Conservation (phyloP, 2,329 filamentous ascomycete genomes). For the Pezizomycotina sp. region DNA sequence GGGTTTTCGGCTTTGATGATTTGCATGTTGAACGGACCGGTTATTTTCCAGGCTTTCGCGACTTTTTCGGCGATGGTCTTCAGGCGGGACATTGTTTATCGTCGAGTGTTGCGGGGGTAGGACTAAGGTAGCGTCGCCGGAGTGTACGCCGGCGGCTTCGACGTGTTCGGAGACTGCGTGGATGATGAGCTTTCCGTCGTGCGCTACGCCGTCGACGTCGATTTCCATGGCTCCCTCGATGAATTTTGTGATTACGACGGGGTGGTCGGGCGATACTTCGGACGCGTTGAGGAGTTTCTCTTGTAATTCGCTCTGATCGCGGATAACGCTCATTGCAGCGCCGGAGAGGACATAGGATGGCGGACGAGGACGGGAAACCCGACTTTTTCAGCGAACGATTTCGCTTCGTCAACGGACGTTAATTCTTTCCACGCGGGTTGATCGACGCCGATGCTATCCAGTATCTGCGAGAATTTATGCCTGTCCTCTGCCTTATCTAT, state of each 20-base stretch:
- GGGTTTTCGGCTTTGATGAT: conserved; percentile 84
- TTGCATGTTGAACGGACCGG: conserved; percentile 99
- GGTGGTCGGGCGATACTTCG: conserved; percentile 85
- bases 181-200: conserved; percentile 67
- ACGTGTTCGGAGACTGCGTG: conserved; percentile 93
- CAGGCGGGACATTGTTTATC: conserved; percentile 62
- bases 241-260: conserved; percentile 95
- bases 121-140: conserved; percentile 86
- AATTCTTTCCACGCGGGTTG: conserved; percentile 98
- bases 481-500: conserved; percentile 97
- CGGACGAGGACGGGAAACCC: conserved; percentile 90
- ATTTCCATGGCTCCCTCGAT: conserved; percentile 95
- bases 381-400: conserved; percentile 67
- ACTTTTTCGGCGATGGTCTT: conserved; percentile 96
- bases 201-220: conserved; percentile 84
- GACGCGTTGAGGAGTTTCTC: conserved; percentile 85
- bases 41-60: conserved; percentile 91
- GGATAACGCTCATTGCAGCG: conserved; percentile 96
- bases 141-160: conserved; percentile 94
- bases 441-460: conserved; percentile 91
- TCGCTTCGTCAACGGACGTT: conserved; percentile 73
- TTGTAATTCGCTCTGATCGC: conserved; percentile 71
- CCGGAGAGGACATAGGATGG: conserved; percentile 92
- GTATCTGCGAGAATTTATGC: conserved; percentile 94
- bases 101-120: conserved; percentile 68